Base-by-base conservation (phyloP, 768 basidiomycete species). In the Strobilomyces dryophilus region DNA sequence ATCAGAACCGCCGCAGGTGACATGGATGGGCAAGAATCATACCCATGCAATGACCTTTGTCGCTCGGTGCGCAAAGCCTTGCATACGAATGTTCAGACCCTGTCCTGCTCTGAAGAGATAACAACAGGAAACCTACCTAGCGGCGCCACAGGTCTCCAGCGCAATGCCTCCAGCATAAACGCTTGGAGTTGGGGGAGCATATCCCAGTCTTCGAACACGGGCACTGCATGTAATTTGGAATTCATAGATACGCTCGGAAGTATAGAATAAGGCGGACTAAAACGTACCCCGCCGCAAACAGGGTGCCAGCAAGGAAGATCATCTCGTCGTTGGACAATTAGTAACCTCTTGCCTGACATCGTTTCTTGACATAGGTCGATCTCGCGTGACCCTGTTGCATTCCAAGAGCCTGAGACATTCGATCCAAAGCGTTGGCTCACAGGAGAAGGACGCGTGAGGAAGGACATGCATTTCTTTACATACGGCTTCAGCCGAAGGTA, bases 231-330 rank as follows among this genome's bases (percentile, higher is more conserved):
- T 4, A 8, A 3, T 20, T 43, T 2, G 14, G 17, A 10, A 15
- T 17, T 26, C 14, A 2, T 20, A 6, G 2, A 14, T 26, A 45
- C 9, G 14, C 15, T 31, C 31, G 14, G 12, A 26, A 8, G 37
- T 5, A 5, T 29, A 6, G 10, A 24, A 24, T 4, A 24, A 24
- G 24, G 9, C 14, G 2, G 20, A 15, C 4, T 5, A 1, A 49
- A 47, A 6, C 41, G 41, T 51, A 71, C 73, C 81, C 84, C 21
- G 82, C 84, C 17, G 76, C 79, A 55, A 82, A 85, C 65, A 84
- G 74, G 34, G 72, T 73, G 0, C 83, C 84, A 2, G 78, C 79
- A 7, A 85, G 73, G 62, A 81, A 85, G 1, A 82, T 76, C 12
- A 77, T 75, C 56, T 85, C 82, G 48, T 79, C 71, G 40, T 74